phyloP scores from a whole-genome alignment of 2,329 filamentous ascomycete genomes.

The Chaetothyriales sp. region DNA sequence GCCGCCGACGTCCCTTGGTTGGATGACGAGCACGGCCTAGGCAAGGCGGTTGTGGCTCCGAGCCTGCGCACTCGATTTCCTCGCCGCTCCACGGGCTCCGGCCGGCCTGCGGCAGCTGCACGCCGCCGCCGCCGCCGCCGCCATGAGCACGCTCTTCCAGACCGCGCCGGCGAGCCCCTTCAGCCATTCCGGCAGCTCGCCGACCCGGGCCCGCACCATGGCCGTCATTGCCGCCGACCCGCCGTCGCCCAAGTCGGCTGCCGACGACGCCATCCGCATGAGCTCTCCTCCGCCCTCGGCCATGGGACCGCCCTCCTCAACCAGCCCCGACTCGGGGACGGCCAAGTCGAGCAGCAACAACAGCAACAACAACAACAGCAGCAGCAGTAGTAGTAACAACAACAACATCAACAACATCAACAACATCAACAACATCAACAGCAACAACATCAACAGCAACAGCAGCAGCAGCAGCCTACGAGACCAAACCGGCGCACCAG shows the following conservation, averaged over 20 bases:
- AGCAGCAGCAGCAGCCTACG: slow-evolving; percentile 19
- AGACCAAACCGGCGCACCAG: slow-evolving; percentile 15
- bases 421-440: too few relatives aligned
- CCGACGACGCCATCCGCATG: slow-evolving; percentile 43
- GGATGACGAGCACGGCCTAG: not conserved
- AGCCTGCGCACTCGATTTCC: not conserved
- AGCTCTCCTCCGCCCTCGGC: slow-evolving; percentile 33
- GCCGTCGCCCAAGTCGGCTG: slow-evolving; percentile 16
- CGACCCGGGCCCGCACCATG: slow-evolving; percentile 12
- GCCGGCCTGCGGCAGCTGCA: not conserved
- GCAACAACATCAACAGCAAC: too few relatives aligned
- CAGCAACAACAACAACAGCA: too few relatives aligned
- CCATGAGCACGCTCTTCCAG: slow-evolving; percentile 19
- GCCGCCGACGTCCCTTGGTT: not conserved
- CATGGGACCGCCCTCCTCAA: slow-evolving; percentile 36
- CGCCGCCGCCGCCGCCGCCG: too few relatives aligned
- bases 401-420: too few relatives aligned
- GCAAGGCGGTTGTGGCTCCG: not conserved
- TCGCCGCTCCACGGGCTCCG: not conserved
- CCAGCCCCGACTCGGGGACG: slow-evolving; percentile 37
- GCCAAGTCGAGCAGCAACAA: slow-evolving; percentile 23
- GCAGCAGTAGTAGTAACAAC: too few relatives aligned
- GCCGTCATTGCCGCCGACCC: slow-evolving; percentile 13
- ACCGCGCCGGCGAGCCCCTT: slow-evolving; percentile 15
- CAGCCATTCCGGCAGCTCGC: slow-evolving; percentile 10